A percentile compares a stretch with the other conserved stretches of the same genome.
These are phyloP conservation scores for Tetradesmus obliquus DNA, from an alignment of 139 green algal genomes.

Conservation along the genomic window DNA sequence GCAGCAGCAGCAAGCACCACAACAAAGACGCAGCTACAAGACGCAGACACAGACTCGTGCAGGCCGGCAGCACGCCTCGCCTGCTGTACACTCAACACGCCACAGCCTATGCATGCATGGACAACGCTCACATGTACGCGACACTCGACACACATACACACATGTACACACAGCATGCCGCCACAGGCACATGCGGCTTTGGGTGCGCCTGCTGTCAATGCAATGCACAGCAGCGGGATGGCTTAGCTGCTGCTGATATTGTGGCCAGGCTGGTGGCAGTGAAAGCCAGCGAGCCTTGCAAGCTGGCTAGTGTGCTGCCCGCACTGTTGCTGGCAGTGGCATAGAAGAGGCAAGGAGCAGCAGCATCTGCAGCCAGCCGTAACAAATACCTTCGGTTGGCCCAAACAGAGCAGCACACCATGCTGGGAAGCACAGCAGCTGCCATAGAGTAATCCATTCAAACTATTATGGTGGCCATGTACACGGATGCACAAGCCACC, in stretches of 20 bases:
- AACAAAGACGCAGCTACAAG: slow-evolving; percentile 2
- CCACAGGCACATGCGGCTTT: background rate
- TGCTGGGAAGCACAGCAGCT: background rate
- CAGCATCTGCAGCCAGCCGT: background rate
- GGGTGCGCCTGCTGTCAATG: background rate
- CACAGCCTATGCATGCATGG: background rate
- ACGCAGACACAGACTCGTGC: background rate
- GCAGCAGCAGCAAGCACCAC: background rate
- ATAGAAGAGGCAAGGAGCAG: background rate
- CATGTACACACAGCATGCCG: background rate
- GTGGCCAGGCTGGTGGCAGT: background rate
- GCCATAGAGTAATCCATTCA: background rate
- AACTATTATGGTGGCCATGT: no score
- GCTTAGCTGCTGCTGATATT: background rate
- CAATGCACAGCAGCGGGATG: background rate
- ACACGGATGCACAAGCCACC: background rate
- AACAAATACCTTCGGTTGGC: background rate
- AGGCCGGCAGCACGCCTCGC: background rate
- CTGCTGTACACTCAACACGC: background rate
- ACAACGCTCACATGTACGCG: background rate
- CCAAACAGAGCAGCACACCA: background rate
- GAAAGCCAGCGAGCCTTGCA: background rate
- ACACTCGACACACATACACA: background rate
- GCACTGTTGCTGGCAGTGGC: background rate
- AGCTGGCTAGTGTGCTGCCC: background rate